Base-by-base conservation (phyloP, 1,284 basidiomycete species). In the Trametes polyzona region DNA sequence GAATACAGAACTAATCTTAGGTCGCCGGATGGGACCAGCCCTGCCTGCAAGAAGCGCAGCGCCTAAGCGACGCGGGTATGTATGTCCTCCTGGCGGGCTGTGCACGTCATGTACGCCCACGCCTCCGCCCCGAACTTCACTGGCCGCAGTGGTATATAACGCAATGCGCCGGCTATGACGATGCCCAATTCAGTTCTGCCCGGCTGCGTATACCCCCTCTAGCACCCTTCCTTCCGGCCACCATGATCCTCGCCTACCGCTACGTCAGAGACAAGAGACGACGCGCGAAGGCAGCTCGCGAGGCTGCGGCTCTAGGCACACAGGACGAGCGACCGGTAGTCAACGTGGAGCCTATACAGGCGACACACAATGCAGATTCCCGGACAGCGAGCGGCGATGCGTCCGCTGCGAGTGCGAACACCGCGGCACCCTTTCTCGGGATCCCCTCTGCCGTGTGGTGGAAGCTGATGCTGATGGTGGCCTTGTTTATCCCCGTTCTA, bases 401-500 rank as follows among this genome's bases (percentile, higher is more conserved):
- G n/a, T 37, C 55, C n/a, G n/a, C n/a, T n/a, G 12, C 37, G 3
- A 12, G 30, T 0, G n/a, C 27, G 5, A 19, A 41, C 4, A 24
- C 53, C n/a, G 11, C 47, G 4, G 9, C 48, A 17, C 30, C 37
- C 23, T 41, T n/a, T 17, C 36, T 26, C 4, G 35, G 50, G 7
- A 30, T 52, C 17, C 55, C 63, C 23, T 42, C 47, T 2, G 42
- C 63, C 3, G 29, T 33, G 9, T 53, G 46, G 40, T 65, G 63
- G 63, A 67, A 57, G 32, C 23, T 70, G 10, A 50, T 67, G 47
- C 63, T 72, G 17, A 63, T 69, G 61, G 53, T 51, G 6, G 67
- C 64, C 1, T 58, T 73, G 2, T 35, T 66, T 21, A 59, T 73
- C 19, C 71, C 70, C 0, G 67, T 71, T 0, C 64, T 69, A 42